Evolutionary conservation across 257 asterid genomes (phyloP).

Genomic region (Ehretia macrophylla): DNA sequence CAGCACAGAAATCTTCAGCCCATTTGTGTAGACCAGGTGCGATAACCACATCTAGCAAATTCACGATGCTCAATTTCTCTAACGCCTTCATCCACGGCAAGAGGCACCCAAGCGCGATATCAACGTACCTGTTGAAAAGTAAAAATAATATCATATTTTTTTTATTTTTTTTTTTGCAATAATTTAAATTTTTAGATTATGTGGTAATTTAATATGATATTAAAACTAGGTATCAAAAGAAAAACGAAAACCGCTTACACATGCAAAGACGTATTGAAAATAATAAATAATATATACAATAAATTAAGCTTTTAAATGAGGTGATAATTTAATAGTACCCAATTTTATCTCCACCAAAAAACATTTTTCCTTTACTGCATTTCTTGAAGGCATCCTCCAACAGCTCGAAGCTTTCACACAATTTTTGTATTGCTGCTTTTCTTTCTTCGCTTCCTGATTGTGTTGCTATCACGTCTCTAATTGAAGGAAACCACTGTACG

Average conservation of each 20-base stretch:
- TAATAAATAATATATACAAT: no score
- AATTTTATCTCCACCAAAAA: slow-evolving; percentile 49
- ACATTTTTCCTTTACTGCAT: slow-evolving; percentile 46
- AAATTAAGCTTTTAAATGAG: no score
- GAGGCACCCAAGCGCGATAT: slow-evolving; percentile 51
- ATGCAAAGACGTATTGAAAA: no score
- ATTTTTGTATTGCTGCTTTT: slow-evolving; percentile 14
- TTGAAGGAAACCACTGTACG: slow-evolving; percentile 53
- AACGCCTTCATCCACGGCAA: slow-evolving; percentile 40
- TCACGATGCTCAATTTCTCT: slow-evolving; percentile 22
- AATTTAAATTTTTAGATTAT: no score
- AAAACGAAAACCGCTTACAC: no score
- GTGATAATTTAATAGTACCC: no score
- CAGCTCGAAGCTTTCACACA: slow-evolving; percentile 33
- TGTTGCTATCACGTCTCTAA: slow-evolving; percentile 29
- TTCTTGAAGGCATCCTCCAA: slow-evolving; percentile 56
- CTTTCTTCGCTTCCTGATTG: slow-evolving; percentile 32
- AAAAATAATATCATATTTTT: no score
- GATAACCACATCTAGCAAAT: slow-evolving; percentile 35
- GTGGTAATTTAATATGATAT: no score
- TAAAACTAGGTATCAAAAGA: no score
- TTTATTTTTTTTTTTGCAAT: no score
- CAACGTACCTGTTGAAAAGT: no score
- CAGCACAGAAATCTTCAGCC: slow-evolving; percentile 39
- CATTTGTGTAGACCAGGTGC: slow-evolving; percentile 46